Conservation (phyloP, 306 rosid genomes). For the Vigna hirtella region DNA sequence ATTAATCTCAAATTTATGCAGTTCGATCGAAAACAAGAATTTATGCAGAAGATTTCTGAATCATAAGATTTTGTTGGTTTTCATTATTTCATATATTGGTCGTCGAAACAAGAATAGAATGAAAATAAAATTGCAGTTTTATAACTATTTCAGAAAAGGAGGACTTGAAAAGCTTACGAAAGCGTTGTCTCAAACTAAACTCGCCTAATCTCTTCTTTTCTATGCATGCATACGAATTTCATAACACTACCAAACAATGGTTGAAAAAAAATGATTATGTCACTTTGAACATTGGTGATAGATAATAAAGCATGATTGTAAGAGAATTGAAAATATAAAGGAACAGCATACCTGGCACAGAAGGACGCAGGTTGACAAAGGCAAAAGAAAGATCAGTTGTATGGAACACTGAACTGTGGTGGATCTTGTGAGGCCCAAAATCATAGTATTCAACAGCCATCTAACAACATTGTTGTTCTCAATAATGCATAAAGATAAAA, state of each 20-base stretch:
- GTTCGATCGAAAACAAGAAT: too few relatives aligned
- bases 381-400: constrained; percentile 70
- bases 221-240: neutral
- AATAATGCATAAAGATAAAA: constrained; percentile 15
- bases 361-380: constrained; percentile 85
- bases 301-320: constrained; percentile 11
- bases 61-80: neutral
- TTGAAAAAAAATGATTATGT: neutral
- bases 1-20: neutral
- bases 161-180: neutral
- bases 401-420: constrained; percentile 68
- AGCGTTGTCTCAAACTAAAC: neutral
- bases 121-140: neutral
- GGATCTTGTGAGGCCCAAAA: constrained; percentile 79
- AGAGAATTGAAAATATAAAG: neutral
- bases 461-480: constrained; percentile 38
- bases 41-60: too few relatives aligned
- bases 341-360: constrained; percentile 65
- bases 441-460: constrained; percentile 67
- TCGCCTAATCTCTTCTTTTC: neutral
- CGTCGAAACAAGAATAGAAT: neutral
- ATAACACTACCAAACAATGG: neutral
- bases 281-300: neutral
- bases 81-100: neutral
- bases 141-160: neutral